Evolutionary conservation across 331 rosid genomes (phyloP).

Genomic region (Acacia pycnantha): DNA sequence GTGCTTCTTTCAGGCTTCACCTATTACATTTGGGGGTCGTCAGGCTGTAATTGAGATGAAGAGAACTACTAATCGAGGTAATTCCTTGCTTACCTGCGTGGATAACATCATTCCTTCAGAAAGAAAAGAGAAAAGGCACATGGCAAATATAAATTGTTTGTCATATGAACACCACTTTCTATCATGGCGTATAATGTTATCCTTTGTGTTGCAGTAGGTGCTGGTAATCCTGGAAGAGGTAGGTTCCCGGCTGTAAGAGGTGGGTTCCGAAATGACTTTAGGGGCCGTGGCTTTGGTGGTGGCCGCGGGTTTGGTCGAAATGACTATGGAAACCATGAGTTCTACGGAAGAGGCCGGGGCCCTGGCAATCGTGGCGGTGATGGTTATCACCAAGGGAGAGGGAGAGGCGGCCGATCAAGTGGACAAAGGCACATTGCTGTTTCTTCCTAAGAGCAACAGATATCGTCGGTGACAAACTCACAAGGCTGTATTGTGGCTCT

Average conservation of each 20-base stretch:
- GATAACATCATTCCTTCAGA: slow-evolving; percentile 18
- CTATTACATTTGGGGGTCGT: slow-evolving; percentile 47
- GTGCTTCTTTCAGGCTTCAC: slow-evolving; percentile 57
- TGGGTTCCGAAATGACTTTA: slow-evolving; percentile 57
- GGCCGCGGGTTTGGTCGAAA: slow-evolving; percentile 55
- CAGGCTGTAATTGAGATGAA: slow-evolving; percentile 61
- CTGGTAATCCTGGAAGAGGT: slow-evolving; percentile 41
- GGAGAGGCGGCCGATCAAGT: slow-evolving; percentile 57
- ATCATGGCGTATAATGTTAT: slow-evolving; percentile 12
- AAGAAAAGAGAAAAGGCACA: background rate
- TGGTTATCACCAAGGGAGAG: slow-evolving; percentile 56
- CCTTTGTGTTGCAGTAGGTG: slow-evolving; percentile 50
- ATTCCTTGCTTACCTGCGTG: slow-evolving; percentile 6
- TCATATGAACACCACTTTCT: background rate
- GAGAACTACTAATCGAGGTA: slow-evolving; percentile 70
- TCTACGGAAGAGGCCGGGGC: slow-evolving; percentile 49
- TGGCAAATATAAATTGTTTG: background rate
- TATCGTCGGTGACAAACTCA: background rate
- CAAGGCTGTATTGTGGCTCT: slow-evolving; percentile 24
- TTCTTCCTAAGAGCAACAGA: slow-evolving; percentile 26
- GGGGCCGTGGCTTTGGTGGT: slow-evolving; percentile 54
- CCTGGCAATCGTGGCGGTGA: slow-evolving; percentile 38
- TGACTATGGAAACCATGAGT: slow-evolving; percentile 52
- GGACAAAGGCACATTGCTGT: slow-evolving; percentile 38
- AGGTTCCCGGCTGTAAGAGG: slow-evolving; percentile 52